phyloP scores from a whole-genome alignment of 176 grass and related monocot genomes.

The Rhynchospora pubera region DNA sequence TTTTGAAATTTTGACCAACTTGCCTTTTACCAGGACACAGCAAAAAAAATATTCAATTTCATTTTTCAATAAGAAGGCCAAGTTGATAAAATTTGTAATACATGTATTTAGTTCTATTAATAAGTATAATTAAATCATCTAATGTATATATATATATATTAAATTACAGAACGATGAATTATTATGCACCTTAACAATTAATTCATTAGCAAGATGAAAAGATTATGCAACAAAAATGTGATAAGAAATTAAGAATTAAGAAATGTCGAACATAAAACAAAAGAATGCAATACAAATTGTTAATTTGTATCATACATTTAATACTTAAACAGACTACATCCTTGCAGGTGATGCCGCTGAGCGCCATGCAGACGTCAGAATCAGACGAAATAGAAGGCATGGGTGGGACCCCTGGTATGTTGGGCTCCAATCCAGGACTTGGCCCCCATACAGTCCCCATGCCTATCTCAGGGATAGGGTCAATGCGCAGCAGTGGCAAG shows the following conservation, averaged over 20 bases:
- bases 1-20: background rate
- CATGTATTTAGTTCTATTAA: background rate
- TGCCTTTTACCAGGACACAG: background rate
- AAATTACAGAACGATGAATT: background rate
- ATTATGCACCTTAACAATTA: background rate
- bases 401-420: constrained; percentile 15
- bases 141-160: background rate
- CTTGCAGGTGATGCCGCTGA: constrained; percentile 63
- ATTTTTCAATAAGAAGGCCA: background rate
- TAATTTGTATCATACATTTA: background rate
- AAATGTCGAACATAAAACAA: background rate
- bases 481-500: constrained; percentile 3
- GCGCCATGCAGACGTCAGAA: constrained; percentile 74
- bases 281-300: background rate
- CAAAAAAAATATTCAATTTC: background rate
- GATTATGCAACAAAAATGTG: background rate
- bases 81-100: background rate
- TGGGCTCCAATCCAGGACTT: constrained; percentile 17
- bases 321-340: background rate
- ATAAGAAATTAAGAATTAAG: background rate
- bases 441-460: constrained; percentile 7
- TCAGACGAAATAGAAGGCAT: constrained; percentile 59
- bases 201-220: background rate
- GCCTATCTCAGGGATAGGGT: constrained; percentile 1
- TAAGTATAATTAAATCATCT: background rate